Base-by-base conservation (phyloP, 1,139 yeast genomes). In the Debaryomyces sp. region DNA sequence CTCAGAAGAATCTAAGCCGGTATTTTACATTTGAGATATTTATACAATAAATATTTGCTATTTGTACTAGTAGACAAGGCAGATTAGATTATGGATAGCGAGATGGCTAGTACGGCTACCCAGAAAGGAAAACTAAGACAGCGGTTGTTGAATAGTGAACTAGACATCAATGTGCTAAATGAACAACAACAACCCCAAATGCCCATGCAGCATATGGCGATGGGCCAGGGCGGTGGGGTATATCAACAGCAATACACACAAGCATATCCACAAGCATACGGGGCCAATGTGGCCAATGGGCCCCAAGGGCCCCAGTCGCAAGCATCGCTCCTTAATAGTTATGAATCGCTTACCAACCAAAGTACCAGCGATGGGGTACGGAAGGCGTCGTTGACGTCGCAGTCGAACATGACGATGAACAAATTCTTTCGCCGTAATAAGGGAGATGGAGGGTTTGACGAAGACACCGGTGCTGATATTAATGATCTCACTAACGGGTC, bases 381-480 rank as follows among this genome's bases (percentile, higher is more conserved):
- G 8, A 71, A 72, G 52, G 70, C 79, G 5, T 73, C 83, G 17
- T 60, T 79, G 54, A 71, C 78, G 13, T 75, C 82, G 1, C 73
- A 75, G 44, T 66, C 73, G 1, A 61, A 64, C 7, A 62, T 71
- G 51, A 62, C 73, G 7, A 63, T 74, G 56, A 70, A 73, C 44
- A 67, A 68, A 45, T 64, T 82, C 44, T 78, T 81, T 62, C 73
- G 78, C 48, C 64, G 80, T 43, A 73, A 73, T 39, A 70, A 66
- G 35, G 67, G 60, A 15, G 68, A 56, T 17, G 67, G 52, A 10
- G 66, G 63, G 24, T 77, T 75, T 49, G 87, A 82, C 49, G 88
- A 78, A 8, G 87, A 82, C 21, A 71, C 67, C 2, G 82, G 82
- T 6, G 73, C 77, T 9, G 77, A 78, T 45, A 77, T 78, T 39